phyloP scores from a whole-genome alignment of 306 rosid genomes.

The Sicyos baderoa region DNA sequence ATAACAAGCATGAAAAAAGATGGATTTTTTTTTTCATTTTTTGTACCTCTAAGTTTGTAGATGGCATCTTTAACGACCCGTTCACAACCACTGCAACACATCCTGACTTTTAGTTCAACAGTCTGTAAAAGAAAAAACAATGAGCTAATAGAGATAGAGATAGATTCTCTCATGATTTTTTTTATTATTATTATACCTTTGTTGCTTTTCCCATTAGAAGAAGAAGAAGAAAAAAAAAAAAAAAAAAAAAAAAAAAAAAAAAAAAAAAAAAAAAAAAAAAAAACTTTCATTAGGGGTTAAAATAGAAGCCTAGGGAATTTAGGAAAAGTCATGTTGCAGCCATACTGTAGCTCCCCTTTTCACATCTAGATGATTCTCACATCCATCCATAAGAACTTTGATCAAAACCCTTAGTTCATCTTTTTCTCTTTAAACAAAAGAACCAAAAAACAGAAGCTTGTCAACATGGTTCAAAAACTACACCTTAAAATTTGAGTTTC shows the following conservation, averaged over 20 bases:
- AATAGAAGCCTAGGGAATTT: too few relatives aligned
- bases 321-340: slow-evolving; percentile 21
- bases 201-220: too few relatives aligned
- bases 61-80: slow-evolving; percentile 81
- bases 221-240: too few relatives aligned
- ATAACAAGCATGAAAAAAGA: too few relatives aligned
- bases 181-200: slow-evolving; percentile 13
- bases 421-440: neutral
- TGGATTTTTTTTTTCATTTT: neutral
- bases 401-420: neutral
- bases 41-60: slow-evolving; percentile 70
- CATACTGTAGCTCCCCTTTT: neutral
- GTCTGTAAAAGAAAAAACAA: slow-evolving; percentile 57
- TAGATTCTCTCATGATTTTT: slow-evolving; percentile 11
- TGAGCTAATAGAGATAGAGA: neutral
- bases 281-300: too few relatives aligned
- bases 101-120: slow-evolving; percentile 86
- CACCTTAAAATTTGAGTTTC: neutral
- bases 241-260: too few relatives aligned
- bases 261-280: too few relatives aligned
- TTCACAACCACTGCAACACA: slow-evolving; percentile 95
- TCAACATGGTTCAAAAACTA: neutral
- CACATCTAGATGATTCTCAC: slow-evolving; percentile 10
- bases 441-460: neutral
- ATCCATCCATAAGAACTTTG: neutral